These are phyloP conservation scores for Elaeis guineensis DNA, from an alignment of 176 grass and related monocot species.

Conservation along the genomic window DNA sequence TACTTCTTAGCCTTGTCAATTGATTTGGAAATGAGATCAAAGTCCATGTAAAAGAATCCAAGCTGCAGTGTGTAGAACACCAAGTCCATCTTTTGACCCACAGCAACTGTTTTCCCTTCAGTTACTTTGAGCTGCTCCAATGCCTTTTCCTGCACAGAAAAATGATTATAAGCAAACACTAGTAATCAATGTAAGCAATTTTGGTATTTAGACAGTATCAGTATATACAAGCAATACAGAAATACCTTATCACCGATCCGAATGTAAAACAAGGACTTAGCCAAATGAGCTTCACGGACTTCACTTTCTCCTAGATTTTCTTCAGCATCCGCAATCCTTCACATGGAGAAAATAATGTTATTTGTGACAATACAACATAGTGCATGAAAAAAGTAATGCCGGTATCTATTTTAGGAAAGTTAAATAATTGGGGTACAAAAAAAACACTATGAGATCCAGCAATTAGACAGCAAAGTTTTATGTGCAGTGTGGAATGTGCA, in stretches of 20 bases:
- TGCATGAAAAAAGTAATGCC: neutral
- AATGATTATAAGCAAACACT: too few species aligned
- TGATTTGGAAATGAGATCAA: slow-evolving; percentile 90
- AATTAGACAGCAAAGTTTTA: too few species aligned
- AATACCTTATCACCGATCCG: slow-evolving; percentile 79
- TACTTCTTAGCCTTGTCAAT: slow-evolving; percentile 98
- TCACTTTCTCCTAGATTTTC: slow-evolving; percentile 98
- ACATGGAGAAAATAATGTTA: slow-evolving; percentile 22
- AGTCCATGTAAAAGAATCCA: slow-evolving; percentile 95
- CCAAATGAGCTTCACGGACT: slow-evolving; percentile 98
- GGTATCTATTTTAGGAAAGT: too few species aligned
- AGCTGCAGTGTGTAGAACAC: slow-evolving; percentile 89
- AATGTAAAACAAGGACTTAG: slow-evolving; percentile 82
- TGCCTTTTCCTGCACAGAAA: slow-evolving; percentile 63
- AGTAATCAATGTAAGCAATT: too few species aligned
- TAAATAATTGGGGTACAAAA: too few species aligned
- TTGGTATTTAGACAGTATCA: too few species aligned
- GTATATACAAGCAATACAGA: too few species aligned
- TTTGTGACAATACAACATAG: neutral
- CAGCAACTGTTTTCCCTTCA: slow-evolving; percentile 97
- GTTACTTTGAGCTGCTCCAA: slow-evolving; percentile 87
- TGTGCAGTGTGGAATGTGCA: too few species aligned
- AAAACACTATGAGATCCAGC: too few species aligned
- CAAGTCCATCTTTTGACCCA: slow-evolving; percentile 98
- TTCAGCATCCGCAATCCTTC: slow-evolving; percentile 91